Conservation (phyloP, 164 flowering plant species). For the Cinnamomum chago region DNA sequence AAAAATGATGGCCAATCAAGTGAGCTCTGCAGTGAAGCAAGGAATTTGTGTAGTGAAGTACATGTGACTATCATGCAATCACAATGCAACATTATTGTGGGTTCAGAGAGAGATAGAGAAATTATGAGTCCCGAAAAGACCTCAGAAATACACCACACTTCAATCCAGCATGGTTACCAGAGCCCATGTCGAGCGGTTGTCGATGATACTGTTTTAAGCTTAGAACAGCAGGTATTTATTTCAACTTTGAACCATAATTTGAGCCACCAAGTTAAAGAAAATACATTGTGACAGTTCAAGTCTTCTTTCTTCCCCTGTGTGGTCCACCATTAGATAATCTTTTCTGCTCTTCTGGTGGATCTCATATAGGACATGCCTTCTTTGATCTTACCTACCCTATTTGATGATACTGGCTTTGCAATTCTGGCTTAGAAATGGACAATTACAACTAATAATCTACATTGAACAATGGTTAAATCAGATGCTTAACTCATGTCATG, state of each 20-base stretch:
- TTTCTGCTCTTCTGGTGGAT: neutral
- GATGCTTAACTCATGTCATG: neutral
- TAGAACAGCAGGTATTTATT: slow-evolving; percentile 23
- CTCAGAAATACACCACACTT: neutral
- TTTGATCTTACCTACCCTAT: neutral
- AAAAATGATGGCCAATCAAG: neutral
- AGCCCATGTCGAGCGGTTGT: slow-evolving; percentile 13
- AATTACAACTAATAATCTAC: neutral
- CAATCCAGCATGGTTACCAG: slow-evolving; percentile 8
- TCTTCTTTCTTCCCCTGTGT: neutral
- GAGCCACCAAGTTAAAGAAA: neutral
- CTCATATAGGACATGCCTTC: neutral
- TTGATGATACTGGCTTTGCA: neutral
- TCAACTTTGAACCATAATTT: neutral
- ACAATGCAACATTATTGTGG: neutral
- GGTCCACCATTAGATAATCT: neutral
- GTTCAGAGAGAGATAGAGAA: neutral
- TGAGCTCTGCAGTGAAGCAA: neutral
- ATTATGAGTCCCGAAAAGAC: neutral
- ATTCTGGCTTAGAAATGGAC: neutral
- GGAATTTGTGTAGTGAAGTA: no score
- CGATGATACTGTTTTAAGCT: slow-evolving; percentile 9
- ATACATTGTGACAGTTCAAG: neutral
- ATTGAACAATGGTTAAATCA: neutral
- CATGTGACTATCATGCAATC: neutral